Evolutionary conservation across 192 early-diverging fungal species (phyloP), one percentile per base, ranked within the genome.

Genomic region (Coemansia sp.): DNA sequence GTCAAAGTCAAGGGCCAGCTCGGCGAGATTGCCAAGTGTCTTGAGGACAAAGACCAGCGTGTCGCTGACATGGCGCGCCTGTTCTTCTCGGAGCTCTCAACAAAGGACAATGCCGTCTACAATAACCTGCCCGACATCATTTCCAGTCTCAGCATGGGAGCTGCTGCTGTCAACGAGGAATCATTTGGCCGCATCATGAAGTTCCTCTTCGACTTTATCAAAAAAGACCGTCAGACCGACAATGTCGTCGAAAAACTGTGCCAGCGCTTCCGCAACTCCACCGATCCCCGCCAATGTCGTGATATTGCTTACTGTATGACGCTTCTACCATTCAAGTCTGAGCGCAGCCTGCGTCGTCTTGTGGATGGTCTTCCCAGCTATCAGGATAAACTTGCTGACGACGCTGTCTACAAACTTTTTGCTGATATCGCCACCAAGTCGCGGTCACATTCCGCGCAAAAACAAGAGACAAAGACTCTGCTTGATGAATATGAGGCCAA

Each of bases 101-200:
- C 88, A 25, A 99, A 99, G 73, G 98, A 98, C 73, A 98, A 98
- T 68, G 94, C 96, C 9, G 88, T 99, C 21, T 99, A 99, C 84
- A 99, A 99, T 78, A 99, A 99, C 73, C 81, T 99, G 68, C 94
- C 95, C 1, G 97, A 99, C 78, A 98, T 98, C 41, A 96, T 98
- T 69, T 92, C 89, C 65, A 97, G 94, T 62, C 78, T 99, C 60
- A 92, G 91, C 16, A 77, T 80, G 27, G 85, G 83, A 49, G 66
- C 83, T 6, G 73, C 69, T 60, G 85, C 87, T 6, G 86, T 98
- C 23, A 80, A 87, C 49, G 96, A 99, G 73, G 88, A 89, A 28
- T 82, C 82, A 32, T 98, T 96, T 82, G 83, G 77, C 22, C 87
- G 84, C 49, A 94, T 99, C 52, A 97, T 99, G 92, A 89, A 91